Evolutionary conservation across 2,329 filamentous ascomycete species (phyloP).

Genomic region (Aureobasidium uvarum): DNA sequence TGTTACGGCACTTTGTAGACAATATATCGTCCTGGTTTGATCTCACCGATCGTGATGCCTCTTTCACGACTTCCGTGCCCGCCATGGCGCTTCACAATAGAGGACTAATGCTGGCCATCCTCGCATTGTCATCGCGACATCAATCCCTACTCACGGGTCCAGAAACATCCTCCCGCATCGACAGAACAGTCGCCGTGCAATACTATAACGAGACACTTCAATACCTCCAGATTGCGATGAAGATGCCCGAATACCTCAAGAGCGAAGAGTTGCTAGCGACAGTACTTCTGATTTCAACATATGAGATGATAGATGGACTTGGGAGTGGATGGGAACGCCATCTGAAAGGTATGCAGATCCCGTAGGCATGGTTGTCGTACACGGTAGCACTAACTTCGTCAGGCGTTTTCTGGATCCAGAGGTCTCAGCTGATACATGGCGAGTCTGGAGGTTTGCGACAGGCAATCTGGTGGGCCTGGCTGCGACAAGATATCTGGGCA

Average conservation of each 20-base stretch:
- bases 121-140: slow-evolving; percentile 57
- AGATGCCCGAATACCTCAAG: slow-evolving; percentile 57
- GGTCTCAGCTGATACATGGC: slow-evolving; percentile 61
- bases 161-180: slow-evolving; percentile 22
- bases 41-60: slow-evolving; percentile 45
- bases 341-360: slow-evolving; percentile 47
- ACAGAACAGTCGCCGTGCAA: slow-evolving; percentile 42
- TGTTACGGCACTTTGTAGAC: slow-evolving; percentile 44
- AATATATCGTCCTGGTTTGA: slow-evolving; percentile 45
- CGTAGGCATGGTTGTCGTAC: no score
- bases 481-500: slow-evolving; percentile 65
- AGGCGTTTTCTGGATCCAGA: slow-evolving; percentile 63
- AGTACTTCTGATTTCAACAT: slow-evolving; percentile 60
- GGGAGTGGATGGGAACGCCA: slow-evolving; percentile 61
- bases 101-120: slow-evolving; percentile 57
- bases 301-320: slow-evolving; percentile 64
- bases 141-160: slow-evolving; percentile 36
- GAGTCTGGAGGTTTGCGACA: slow-evolving; percentile 57
- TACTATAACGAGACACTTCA: slow-evolving; percentile 64
- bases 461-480: slow-evolving; percentile 65
- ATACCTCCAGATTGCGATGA: slow-evolving; percentile 60
- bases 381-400: no score
- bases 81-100: slow-evolving; percentile 52
- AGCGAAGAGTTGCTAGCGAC: slow-evolving; percentile 60
- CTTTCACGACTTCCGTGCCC: slow-evolving; percentile 42